A percentile compares a stretch with the other conserved stretches of the same genome.
Evolutionary conservation across 257 asterid species (phyloP).

Genomic region (Solanum virginianum): DNA sequence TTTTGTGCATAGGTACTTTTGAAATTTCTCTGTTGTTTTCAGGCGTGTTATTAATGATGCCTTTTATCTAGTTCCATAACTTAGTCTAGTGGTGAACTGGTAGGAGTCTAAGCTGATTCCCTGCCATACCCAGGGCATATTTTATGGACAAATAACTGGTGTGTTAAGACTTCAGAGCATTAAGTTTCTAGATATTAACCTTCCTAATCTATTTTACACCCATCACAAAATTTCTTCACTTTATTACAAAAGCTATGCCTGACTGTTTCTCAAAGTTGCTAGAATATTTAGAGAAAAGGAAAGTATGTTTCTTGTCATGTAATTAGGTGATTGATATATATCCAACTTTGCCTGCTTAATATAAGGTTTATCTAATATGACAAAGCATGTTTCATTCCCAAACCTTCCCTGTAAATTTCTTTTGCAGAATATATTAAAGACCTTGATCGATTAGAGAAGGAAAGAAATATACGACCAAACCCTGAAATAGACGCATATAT

Average conservation of each 20-base stretch:
- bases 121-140: background rate
- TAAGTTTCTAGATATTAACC: background rate
- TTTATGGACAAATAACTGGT: background rate
- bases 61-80: background rate
- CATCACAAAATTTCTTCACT: background rate
- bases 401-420: background rate
- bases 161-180: background rate
- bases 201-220: background rate
- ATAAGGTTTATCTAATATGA: background rate
- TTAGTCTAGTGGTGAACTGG: background rate
- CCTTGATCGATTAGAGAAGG: conserved; percentile 57
- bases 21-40: background rate
- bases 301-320: background rate
- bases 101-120: background rate
- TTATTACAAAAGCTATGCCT: background rate
- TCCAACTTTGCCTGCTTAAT: background rate
- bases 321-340: background rate
- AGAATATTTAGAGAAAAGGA: background rate
- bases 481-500: conserved; percentile 81
- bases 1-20: background rate
- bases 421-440: conserved; percentile 54
- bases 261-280: background rate
- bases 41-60: background rate
- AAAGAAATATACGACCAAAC: conserved; percentile 54
- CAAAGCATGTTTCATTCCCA: background rate